A percentile compares a stretch with the other conserved stretches of the same genome.
Conservation (phyloP, 2,329 filamentous ascomycete species). For the Coccinonectria pachysandricola region DNA sequence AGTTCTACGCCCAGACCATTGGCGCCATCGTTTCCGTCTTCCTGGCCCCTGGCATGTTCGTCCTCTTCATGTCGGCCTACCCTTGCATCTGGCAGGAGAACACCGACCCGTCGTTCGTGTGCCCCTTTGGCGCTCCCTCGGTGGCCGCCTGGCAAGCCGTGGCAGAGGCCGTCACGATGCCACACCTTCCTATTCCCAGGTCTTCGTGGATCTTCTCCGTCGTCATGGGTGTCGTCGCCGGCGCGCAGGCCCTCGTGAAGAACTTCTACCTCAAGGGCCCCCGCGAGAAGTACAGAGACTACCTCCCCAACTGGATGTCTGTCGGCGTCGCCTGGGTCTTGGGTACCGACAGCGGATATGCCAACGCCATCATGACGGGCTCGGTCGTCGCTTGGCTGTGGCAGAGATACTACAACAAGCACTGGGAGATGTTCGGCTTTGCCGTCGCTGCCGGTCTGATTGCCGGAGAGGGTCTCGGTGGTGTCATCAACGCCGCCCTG, state of each 20-base stretch:
- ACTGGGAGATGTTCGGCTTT: conserved; percentile 46
- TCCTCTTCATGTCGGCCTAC: conserved; percentile 55
- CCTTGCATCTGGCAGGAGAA: conserved; percentile 35
- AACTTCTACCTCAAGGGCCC: conserved; percentile 20
- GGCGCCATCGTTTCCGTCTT: conserved; percentile 52
- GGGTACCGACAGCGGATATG: neutral
- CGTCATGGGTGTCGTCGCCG: conserved; percentile 37
- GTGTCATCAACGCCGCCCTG: conserved; percentile 45
- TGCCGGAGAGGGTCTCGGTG: conserved; percentile 53
- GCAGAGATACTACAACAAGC: conserved; percentile 38
- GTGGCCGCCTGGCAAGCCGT: conserved; percentile 55
- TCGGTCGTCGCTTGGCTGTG: conserved; percentile 42
- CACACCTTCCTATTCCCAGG: conserved; percentile 40
- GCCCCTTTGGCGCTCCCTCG: conserved; percentile 49
- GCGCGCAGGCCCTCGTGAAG: conserved; percentile 4
- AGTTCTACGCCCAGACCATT: conserved; percentile 54
- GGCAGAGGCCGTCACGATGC: conserved; percentile 45
- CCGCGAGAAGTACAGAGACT: conserved; percentile 39
- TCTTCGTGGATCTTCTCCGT: conserved; percentile 44
- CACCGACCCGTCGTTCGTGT: conserved; percentile 24
- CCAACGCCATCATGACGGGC: conserved; percentile 49
- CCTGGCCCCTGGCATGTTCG: conserved; percentile 53
- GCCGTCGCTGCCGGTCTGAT: conserved; percentile 52
- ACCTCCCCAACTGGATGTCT: conserved; percentile 49
- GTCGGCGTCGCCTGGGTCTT: conserved; percentile 32